A percentile compares a stretch with the other conserved stretches of the same genome.
These are phyloP conservation scores for Lotus japonicus DNA, from an alignment of 306 rosid species.

Conservation along the genomic window DNA sequence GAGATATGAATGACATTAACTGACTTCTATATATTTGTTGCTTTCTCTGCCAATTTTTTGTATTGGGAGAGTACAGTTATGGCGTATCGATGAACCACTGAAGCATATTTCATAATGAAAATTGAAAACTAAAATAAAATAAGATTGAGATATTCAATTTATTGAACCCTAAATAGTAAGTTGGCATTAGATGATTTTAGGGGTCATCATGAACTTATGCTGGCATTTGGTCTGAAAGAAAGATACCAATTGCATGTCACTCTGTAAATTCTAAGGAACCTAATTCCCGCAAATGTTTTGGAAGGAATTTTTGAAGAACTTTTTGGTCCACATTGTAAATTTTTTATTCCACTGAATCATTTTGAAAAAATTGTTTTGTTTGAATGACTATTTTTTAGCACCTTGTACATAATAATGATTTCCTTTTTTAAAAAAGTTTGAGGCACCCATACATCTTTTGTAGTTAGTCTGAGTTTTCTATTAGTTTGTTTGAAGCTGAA, in stretches of 20 bases:
- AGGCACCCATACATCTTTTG: neutral
- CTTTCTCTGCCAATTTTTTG: neutral
- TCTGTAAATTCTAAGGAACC: neutral
- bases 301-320: neutral
- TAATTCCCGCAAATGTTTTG: neutral
- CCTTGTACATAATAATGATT: neutral
- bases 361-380: neutral
- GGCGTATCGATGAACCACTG: neutral
- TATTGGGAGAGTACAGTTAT: neutral
- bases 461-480: neutral
- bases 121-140: neutral
- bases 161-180: neutral
- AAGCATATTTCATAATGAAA: neutral
- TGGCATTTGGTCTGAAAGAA: neutral
- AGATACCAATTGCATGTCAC: neutral
- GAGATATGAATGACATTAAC: neutral
- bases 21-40: neutral
- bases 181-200: neutral
- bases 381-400: neutral
- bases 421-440: neutral
- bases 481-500: conserved; percentile 5
- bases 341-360: neutral
- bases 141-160: neutral
- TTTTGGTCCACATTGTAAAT: no score
- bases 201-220: neutral